Base-by-base conservation (phyloP, 2,329 filamentous ascomycete species). In the Diaporthe citriasiana region DNA sequence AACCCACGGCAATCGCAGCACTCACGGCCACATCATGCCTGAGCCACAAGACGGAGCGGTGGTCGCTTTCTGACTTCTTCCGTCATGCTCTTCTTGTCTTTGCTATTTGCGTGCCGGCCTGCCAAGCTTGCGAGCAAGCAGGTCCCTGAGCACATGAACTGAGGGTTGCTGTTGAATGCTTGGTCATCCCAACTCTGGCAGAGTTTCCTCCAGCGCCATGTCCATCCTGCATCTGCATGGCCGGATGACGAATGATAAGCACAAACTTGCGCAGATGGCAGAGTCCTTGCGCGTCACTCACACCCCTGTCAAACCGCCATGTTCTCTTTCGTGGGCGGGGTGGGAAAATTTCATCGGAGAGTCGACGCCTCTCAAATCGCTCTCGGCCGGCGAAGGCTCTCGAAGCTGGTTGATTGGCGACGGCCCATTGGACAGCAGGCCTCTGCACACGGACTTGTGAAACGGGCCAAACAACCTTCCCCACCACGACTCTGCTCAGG, bases 391-490 rank as follows among this genome's bases (percentile, higher is more conserved):
- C 45, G 45, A 66, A 51, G 63, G 45, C 47, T 51, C 33, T 51
- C 63, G 45, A 51, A 66, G 63, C 45, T 66, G 35, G 63, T 51
- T 33, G 45, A 51, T 51, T 66, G 63, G 19, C 63, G 30, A 15
- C 45, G 33, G 63, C 63, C 47, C 45, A 66, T 66, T 66, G 63
- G 63, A 66, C 33, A 38, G 63, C 63, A 66, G 63, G 63, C 63
- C 30, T 66, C 45, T 66, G 63, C 45, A 51, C 63, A 66, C 63
- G 45, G 63, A 66, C 63, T 51, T 47, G 45, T 66, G 63, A 66
- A 66, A 66, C 60, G 60, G 60, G 45, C 60, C 60, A 66, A 51
- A 66, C 63, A 66, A 51, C 30, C 63, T 51, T 51, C 63, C 63
- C 63, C 63, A 66, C 63, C 63, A 38, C 45, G 13, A 66, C 63